Conservation (phyloP, 2,329 filamentous ascomycete genomes). For the Aspergillus japonicus region DNA sequence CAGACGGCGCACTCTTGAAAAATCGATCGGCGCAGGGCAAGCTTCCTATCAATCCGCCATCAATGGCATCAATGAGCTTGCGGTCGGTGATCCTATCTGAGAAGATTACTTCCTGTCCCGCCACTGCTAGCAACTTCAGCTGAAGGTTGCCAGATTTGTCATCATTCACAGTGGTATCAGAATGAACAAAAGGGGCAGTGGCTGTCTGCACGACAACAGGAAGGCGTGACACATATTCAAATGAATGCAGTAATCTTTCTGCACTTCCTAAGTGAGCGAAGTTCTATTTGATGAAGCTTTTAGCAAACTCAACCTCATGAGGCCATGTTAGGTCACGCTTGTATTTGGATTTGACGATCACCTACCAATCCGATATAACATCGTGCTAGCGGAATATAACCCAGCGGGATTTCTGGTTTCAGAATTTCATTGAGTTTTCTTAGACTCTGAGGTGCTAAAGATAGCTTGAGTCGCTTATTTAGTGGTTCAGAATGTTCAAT, state of each 20-base stretch:
- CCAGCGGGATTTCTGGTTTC: slow-evolving; percentile 20
- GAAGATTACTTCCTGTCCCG: slow-evolving; percentile 20
- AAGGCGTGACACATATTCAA: slow-evolving; percentile 5
- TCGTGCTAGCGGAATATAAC: slow-evolving; percentile 35
- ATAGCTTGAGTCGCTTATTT: slow-evolving; percentile 36
- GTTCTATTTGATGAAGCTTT: slow-evolving; percentile 16
- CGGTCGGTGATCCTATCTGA: slow-evolving; percentile 17
- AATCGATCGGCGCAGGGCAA: slow-evolving; percentile 29
- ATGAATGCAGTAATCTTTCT: not conserved
- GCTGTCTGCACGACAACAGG: slow-evolving; percentile 24
- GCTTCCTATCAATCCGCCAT: slow-evolving; percentile 22
- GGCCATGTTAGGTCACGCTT: not conserved
- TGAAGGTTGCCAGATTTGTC: slow-evolving; percentile 14
- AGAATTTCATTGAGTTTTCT: slow-evolving; percentile 18
- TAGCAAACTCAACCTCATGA: not conserved
- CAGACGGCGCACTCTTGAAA: slow-evolving; percentile 21
- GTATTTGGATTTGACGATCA: not conserved
- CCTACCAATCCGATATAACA: slow-evolving; percentile 33
- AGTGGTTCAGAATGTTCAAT: slow-evolving; percentile 20
- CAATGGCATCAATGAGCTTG: slow-evolving; percentile 18
- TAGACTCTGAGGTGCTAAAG: slow-evolving; percentile 19
- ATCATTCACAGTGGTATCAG: not conserved
- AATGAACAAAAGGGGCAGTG: not conserved
- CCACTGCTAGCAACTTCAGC: slow-evolving; percentile 23
- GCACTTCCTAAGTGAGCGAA: slow-evolving; percentile 8